phyloP scores from a whole-genome alignment of 371 early-diverging fungal species.

The Capniomyces stellatus region DNA sequence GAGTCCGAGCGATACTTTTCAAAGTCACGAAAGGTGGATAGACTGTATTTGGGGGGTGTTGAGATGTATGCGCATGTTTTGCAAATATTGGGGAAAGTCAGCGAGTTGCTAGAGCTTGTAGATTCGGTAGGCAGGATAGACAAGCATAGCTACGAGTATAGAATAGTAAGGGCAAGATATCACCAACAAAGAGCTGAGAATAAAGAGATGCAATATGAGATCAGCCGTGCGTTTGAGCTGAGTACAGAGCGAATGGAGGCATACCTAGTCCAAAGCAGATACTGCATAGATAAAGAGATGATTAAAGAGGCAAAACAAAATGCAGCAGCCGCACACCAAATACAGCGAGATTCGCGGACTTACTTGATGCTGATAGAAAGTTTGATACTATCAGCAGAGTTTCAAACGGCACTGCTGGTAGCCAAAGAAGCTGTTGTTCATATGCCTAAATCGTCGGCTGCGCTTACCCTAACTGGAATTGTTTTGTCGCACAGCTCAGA shows the following conservation, averaged over 20 bases:
- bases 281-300: neutral
- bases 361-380: neutral
- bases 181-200: neutral
- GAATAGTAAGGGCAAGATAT: neutral
- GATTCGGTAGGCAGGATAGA: neutral
- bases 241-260: neutral
- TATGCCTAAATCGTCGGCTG: constrained; percentile 8
- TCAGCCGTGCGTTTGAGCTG: neutral
- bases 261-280: neutral
- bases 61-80: neutral
- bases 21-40: neutral
- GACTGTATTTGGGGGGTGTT: neutral
- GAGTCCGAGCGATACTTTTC: neutral
- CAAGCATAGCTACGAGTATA: neutral
- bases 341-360: neutral
- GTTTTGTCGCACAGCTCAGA: constrained; percentile 22
- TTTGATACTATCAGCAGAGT: neutral
- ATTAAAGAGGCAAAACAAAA: neutral
- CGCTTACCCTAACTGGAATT: constrained; percentile 12
- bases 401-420: constrained; percentile 12
- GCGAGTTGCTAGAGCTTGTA: neutral
- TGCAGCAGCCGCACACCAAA: neutral
- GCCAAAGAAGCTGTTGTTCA: constrained; percentile 14
- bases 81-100: neutral
- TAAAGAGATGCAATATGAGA: neutral